Percentiles rank a stretch among this genome's conserved stretches.
Evolutionary conservation across 2,329 filamentous ascomycete genomes (phyloP).

Genomic region (Phyllosticta citriasiana): DNA sequence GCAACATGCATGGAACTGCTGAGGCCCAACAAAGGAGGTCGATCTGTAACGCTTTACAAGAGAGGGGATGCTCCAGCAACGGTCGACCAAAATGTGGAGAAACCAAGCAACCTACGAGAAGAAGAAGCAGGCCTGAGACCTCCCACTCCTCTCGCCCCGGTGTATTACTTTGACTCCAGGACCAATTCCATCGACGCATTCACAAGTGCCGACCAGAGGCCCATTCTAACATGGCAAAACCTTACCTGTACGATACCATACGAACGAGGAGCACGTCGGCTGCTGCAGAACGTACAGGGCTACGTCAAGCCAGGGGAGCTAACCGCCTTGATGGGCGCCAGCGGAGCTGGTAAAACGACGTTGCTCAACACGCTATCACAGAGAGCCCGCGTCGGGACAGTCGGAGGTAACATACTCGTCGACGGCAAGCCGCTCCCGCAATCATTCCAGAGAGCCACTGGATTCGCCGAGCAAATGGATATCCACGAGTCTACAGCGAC

Average conservation of each 20-base stretch:
- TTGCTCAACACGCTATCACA: slow-evolving; percentile 32
- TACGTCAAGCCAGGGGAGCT: slow-evolving; percentile 69
- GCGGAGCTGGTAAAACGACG: slow-evolving; percentile 43
- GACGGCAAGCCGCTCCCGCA: slow-evolving; percentile 26
- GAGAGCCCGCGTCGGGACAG: slow-evolving; percentile 35
- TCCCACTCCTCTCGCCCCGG: neutral
- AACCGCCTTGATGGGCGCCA: slow-evolving; percentile 72
- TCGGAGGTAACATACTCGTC: slow-evolving; percentile 36
- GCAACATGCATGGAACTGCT: slow-evolving; percentile 35
- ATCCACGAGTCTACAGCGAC: slow-evolving; percentile 58
- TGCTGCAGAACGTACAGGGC: slow-evolving; percentile 55
- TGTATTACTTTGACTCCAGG: slow-evolving; percentile 16
- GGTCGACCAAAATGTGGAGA: slow-evolving; percentile 48
- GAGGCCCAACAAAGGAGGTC: slow-evolving; percentile 51
- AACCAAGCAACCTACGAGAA: slow-evolving; percentile 37
- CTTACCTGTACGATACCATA: slow-evolving; percentile 65
- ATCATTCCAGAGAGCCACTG: slow-evolving; percentile 44
- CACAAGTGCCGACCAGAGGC: slow-evolving; percentile 48
- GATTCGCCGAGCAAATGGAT: slow-evolving; percentile 54
- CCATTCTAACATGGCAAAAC: slow-evolving; percentile 67
- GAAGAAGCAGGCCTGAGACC: slow-evolving; percentile 19
- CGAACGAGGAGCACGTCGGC: slow-evolving; percentile 31
- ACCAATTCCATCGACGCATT: slow-evolving; percentile 21
- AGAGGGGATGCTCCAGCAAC: slow-evolving; percentile 51
- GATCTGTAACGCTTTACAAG: slow-evolving; percentile 52